These are phyloP conservation scores for Sugiyamaella qingdaonensis DNA, from an alignment of 805 yeast genomes.

Conservation along the genomic window DNA sequence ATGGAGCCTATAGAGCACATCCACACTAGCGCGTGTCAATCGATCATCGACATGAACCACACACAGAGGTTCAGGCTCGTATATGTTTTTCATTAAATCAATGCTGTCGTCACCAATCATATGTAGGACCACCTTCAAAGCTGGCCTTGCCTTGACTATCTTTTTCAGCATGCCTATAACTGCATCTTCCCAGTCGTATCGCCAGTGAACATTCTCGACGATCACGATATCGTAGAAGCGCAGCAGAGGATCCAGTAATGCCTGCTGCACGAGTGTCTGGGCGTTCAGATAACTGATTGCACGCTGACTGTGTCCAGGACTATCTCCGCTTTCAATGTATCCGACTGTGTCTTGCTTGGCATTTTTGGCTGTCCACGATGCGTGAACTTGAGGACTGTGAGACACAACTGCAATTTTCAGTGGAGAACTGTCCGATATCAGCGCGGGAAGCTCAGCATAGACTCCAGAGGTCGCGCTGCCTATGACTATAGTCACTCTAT, in stretches of 20 bases:
- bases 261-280: slow-evolving; percentile 69
- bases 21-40: slow-evolving; percentile 39
- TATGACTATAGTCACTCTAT: slow-evolving; percentile 4
- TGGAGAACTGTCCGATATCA: neutral
- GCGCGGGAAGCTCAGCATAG: slow-evolving; percentile 5
- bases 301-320: neutral
- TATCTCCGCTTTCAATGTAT: neutral
- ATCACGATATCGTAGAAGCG: slow-evolving; percentile 65
- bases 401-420: slow-evolving; percentile 5
- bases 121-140: slow-evolving; percentile 34
- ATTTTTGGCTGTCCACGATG: slow-evolving; percentile 4
- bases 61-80: neutral
- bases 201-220: slow-evolving; percentile 84
- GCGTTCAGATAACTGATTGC: slow-evolving; percentile 72
- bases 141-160: slow-evolving; percentile 51
- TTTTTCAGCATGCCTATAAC: slow-evolving; percentile 62
- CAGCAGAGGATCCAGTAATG: slow-evolving; percentile 55
- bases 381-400: neutral
- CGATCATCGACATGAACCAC: neutral
- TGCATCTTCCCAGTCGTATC: slow-evolving; percentile 72
- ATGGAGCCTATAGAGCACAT: slow-evolving; percentile 52
- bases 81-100: neutral
- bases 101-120: slow-evolving; percentile 2
- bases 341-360: neutral
- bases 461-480: slow-evolving; percentile 5